phyloP scores from a whole-genome alignment of 1,284 basidiomycete genomes.

The Melampsora larici-populina region DNA sequence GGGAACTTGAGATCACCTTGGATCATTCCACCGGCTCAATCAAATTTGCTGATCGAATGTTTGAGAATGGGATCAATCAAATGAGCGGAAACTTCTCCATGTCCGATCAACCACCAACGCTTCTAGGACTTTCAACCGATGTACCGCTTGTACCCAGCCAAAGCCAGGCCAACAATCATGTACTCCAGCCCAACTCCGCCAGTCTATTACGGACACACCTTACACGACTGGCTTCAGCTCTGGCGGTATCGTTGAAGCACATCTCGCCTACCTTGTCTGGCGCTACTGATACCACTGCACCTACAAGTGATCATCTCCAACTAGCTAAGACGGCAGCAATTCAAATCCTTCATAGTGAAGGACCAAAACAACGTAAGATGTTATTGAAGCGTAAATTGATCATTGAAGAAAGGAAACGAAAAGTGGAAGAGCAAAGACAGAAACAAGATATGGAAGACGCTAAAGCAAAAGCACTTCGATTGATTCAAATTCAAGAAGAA shows the following conservation, averaged over 20 bases:
- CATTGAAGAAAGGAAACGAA: constrained; percentile 40
- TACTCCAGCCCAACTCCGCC: constrained; percentile 66
- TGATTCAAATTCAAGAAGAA: constrained; percentile 40
- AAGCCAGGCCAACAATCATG: constrained; percentile 53
- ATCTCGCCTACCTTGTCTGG: constrained; percentile 56
- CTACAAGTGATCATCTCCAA: constrained; percentile 55
- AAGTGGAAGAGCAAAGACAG: constrained; percentile 32
- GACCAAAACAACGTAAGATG: constrained; percentile 56
- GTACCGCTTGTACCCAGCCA: constrained; percentile 56
- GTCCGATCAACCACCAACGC: constrained; percentile 55
- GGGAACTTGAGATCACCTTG: constrained; percentile 81
- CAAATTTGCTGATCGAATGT: constrained; percentile 64
- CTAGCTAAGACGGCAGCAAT: constrained; percentile 62
- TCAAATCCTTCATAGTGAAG: constrained; percentile 69
- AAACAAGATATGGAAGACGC: constrained; percentile 41
- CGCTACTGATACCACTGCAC: constrained; percentile 50
- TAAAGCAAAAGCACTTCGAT: constrained; percentile 35
- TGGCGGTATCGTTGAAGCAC: constrained; percentile 67
- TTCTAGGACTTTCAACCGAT: constrained; percentile 55
- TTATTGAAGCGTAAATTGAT: constrained; percentile 31
- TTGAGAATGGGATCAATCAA: constrained; percentile 30
- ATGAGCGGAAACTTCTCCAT: constrained; percentile 37
- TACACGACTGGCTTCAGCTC: constrained; percentile 67
- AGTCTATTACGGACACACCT: constrained; percentile 73
- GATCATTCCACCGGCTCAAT: constrained; percentile 86